A percentile compares a stretch with the other conserved stretches of the same genome.
phyloP scores from a whole-genome alignment of 1,139 yeast genomes.

The Taphrina deformans region DNA sequence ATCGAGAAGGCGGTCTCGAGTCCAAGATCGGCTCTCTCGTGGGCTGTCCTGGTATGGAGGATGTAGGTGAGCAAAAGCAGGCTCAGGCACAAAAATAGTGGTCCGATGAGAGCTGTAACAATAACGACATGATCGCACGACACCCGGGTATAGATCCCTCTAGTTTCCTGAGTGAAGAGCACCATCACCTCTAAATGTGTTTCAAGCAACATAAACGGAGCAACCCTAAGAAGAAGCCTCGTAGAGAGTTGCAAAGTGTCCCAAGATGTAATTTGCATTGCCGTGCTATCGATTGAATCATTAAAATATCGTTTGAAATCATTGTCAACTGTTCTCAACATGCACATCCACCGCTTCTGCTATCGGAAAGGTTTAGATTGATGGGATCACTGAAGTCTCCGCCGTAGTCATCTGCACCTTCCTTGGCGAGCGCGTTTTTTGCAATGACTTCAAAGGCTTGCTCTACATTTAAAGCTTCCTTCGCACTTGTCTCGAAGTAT shows the following conservation, averaged over 20 bases:
- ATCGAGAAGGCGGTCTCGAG: constrained; percentile 30
- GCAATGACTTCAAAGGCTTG: constrained; percentile 96
- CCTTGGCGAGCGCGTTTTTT: constrained; percentile 88
- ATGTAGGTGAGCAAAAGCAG: constrained; percentile 26
- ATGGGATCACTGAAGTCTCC: constrained; percentile 37
- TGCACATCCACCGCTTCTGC: constrained; percentile 33
- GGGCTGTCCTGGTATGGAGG: constrained; percentile 33
- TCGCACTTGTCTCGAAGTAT: constrained; percentile 86
- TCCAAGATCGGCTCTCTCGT: constrained; percentile 25
- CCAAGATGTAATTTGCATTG: too few relatives aligned
- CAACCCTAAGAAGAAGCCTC: too few relatives aligned
- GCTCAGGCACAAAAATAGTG: constrained; percentile 24
- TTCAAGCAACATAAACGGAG: too few relatives aligned
- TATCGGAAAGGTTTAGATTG: constrained; percentile 34
- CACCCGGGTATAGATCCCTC: too few relatives aligned
- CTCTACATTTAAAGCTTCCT: constrained; percentile 90
- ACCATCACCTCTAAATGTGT: too few relatives aligned
- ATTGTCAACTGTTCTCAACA: constrained; percentile 10
- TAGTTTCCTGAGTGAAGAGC: too few relatives aligned
- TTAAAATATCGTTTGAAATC: not conserved
- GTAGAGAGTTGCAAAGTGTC: too few relatives aligned
- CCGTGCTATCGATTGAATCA: not conserved
- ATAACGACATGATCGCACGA: too few relatives aligned
- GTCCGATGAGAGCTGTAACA: not conserved
- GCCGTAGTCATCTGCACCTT: constrained; percentile 65